These are phyloP conservation scores for Hibiscus syriacus DNA, from an alignment of 345 rosid species.

Conservation along the genomic window DNA sequence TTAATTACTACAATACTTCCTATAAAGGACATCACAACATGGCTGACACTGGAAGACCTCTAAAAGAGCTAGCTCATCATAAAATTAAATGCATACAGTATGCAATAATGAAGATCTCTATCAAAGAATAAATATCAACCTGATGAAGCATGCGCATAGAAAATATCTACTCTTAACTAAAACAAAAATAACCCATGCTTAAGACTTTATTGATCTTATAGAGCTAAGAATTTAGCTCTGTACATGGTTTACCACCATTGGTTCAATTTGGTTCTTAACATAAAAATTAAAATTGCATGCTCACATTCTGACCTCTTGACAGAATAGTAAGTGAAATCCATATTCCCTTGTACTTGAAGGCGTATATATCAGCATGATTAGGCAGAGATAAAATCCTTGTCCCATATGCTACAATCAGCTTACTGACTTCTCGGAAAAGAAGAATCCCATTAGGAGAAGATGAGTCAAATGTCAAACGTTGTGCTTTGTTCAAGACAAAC, in stretches of 20 bases:
- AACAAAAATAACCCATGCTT: neutral
- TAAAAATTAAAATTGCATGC: neutral
- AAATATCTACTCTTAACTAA: neutral
- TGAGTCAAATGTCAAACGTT: conserved; percentile 88
- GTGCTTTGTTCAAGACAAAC: conserved; percentile 94
- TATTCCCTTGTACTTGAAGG: conserved; percentile 95
- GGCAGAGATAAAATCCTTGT: conserved; percentile 92
- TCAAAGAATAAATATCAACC: neutral
- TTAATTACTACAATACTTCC: neutral
- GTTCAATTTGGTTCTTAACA: neutral
- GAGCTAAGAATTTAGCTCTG: neutral
- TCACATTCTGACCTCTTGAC: conserved; percentile 66
- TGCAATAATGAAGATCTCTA: neutral
- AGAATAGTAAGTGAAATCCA: conserved; percentile 91
- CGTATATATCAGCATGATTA: conserved; percentile 84
- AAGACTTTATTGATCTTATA: neutral
- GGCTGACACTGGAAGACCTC: neutral
- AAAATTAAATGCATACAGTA: neutral
- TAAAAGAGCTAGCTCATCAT: neutral
- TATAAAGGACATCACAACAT: neutral
- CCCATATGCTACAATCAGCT: conserved; percentile 89
- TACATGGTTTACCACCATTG: neutral
- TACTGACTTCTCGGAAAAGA: conserved; percentile 99
- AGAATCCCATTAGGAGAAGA: conserved; percentile 99
- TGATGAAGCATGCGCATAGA: neutral